A percentile compares a stretch with the other conserved stretches of the same genome.
Conservation (phyloP, 306 rosid species). For the Gastrolobium bilobum region DNA sequence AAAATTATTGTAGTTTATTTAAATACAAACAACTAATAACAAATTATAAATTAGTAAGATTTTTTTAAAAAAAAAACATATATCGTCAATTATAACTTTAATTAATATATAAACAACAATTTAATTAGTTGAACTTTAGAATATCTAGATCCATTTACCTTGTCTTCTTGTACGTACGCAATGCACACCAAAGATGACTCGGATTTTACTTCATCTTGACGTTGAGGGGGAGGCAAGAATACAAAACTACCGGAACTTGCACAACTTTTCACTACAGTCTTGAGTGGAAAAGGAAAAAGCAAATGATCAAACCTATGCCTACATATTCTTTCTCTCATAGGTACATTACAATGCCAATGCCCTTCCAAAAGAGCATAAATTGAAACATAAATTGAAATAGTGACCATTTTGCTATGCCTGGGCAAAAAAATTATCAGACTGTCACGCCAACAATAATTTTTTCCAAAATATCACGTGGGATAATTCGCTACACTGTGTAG, state of each 20-base stretch:
- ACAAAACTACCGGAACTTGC: neutral
- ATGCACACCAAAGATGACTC: neutral
- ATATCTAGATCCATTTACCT: neutral
- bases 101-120: neutral
- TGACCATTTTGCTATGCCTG: too few relatives aligned
- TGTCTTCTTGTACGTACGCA: neutral
- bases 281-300: slow-evolving; percentile 12
- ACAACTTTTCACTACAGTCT: slow-evolving; percentile 8
- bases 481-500: too few relatives aligned
- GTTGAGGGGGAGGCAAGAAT: slow-evolving; percentile 5
- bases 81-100: neutral
- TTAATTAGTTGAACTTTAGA: neutral
- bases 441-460: too few relatives aligned
- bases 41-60: neutral
- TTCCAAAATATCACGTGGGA: too few relatives aligned
- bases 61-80: neutral
- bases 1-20: neutral
- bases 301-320: slow-evolving; percentile 18
- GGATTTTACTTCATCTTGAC: neutral
- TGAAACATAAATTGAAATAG: too few relatives aligned
- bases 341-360: slow-evolving; percentile 31
- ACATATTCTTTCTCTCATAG: neutral
- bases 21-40: neutral
- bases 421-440: too few relatives aligned
- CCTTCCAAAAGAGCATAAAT: slow-evolving; percentile 51